These are phyloP conservation scores for Saccharomyces uvarum DNA, from an alignment of 1,139 yeast genomes.

Conservation along the genomic window DNA sequence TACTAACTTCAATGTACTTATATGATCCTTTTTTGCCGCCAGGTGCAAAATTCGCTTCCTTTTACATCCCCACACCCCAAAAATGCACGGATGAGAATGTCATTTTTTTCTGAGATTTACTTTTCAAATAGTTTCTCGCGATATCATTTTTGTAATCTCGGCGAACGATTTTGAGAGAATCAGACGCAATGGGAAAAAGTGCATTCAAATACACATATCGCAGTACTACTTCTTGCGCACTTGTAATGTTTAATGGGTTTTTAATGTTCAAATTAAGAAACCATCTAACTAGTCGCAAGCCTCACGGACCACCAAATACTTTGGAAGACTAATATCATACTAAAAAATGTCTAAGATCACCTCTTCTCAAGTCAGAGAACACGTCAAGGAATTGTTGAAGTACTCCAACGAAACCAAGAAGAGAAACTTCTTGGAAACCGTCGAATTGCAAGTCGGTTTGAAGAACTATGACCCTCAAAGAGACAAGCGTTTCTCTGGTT, in stretches of 20 bases:
- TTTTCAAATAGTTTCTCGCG: background rate
- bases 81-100: background rate
- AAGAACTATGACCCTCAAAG: slow-evolving; percentile 99
- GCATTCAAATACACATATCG: background rate
- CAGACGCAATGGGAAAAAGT: background rate
- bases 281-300: slow-evolving; percentile 12
- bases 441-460: slow-evolving; percentile 98
- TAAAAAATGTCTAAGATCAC: slow-evolving; percentile 84
- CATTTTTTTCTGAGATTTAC: background rate
- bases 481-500: slow-evolving; percentile 99
- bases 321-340: slow-evolving; percentile 12
- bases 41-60: background rate
- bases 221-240: background rate
- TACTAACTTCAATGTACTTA: background rate
- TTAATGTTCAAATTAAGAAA: background rate
- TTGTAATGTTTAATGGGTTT: background rate
- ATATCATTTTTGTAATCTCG: background rate
- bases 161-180: background rate
- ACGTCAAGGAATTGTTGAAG: slow-evolving; percentile 87
- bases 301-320: slow-evolving; percentile 18
- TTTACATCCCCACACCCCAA: background rate
- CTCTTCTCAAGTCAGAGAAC: slow-evolving; percentile 89
- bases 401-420: slow-evolving; percentile 93
- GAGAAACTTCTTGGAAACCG: slow-evolving; percentile 99
- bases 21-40: background rate